A percentile compares a stretch with the other conserved stretches of the same genome.
phyloP scores from a whole-genome alignment of 2,329 filamentous ascomycete species.

The Sodiomyces alkalinus region DNA sequence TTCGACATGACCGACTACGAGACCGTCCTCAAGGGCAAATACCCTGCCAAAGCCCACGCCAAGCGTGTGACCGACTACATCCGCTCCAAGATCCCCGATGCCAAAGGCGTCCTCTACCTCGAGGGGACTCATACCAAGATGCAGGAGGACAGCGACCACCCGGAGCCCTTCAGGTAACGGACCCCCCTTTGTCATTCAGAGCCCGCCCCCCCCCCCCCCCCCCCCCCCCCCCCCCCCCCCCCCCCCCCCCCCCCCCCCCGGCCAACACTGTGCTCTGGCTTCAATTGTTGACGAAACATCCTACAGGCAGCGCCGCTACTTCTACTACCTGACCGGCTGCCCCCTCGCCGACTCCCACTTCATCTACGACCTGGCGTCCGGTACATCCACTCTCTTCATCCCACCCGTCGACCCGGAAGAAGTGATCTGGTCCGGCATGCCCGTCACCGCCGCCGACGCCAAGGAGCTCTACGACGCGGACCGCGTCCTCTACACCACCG shows the following conservation, averaged over 20 bases:
- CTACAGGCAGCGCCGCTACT: constrained; percentile 68
- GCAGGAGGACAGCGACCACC: constrained; percentile 79
- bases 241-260: not conserved
- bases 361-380: constrained; percentile 61
- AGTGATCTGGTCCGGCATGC: constrained; percentile 88
- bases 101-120: constrained; percentile 66
- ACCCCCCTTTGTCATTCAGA: not conserved
- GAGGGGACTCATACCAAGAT: constrained; percentile 71
- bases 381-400: constrained; percentile 74
- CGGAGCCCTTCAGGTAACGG: constrained; percentile 66
- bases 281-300: constrained; percentile 5
- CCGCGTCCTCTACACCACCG: constrained; percentile 53
- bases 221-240: not conserved
- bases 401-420: constrained; percentile 76
- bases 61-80: constrained; percentile 71
- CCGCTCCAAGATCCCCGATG: constrained; percentile 46
- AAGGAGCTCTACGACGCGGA: constrained; percentile 69
- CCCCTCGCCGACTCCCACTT: constrained; percentile 66
- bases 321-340: constrained; percentile 88
- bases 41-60: constrained; percentile 79
- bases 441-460: constrained; percentile 62
- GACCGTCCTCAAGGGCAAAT: constrained; percentile 43
- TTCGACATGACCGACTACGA: constrained; percentile 25
- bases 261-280: not conserved
- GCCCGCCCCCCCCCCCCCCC: not conserved